Conservation (phyloP, 441 rosid genomes). For the Capsella rubella region DNA sequence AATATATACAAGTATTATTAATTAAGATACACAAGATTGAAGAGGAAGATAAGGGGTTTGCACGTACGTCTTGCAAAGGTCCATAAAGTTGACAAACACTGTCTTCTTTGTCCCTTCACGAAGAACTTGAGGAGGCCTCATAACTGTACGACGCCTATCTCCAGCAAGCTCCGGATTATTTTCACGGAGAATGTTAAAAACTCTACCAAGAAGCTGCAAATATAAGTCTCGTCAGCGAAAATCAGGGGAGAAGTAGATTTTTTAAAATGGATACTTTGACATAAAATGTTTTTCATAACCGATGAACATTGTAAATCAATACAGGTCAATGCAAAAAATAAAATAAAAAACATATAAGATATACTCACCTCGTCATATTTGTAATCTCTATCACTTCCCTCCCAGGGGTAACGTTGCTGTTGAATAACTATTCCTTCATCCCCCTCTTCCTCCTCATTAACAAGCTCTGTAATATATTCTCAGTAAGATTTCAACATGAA, state of each 20-base stretch:
- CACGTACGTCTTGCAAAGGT: conserved; percentile 83
- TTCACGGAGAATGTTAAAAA: conserved; percentile 86
- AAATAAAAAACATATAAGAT: not conserved
- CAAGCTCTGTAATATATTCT: conserved; percentile 48
- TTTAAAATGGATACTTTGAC: not conserved
- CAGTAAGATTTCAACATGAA: conserved; percentile 33
- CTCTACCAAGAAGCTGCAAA: conserved; percentile 84
- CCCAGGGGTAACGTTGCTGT: conserved; percentile 77
- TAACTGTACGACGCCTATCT: conserved; percentile 87
- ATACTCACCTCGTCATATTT: conserved; percentile 70
- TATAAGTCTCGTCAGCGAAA: conserved; percentile 21
- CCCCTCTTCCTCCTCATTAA: conserved; percentile 59
- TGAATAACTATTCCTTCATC: conserved; percentile 55
- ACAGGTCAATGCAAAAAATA: not conserved
- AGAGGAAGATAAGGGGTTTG: conserved; percentile 1
- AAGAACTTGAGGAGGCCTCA: conserved; percentile 92
- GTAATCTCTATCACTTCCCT: conserved; percentile 83
- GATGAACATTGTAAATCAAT: not conserved
- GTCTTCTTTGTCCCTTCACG: conserved; percentile 96
- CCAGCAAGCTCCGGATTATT: conserved; percentile 88
- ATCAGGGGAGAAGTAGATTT: too few species aligned
- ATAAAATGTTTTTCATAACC: not conserved
- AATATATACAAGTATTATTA: conserved; percentile 4
- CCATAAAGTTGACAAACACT: conserved; percentile 87
- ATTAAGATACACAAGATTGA: not conserved